These are phyloP conservation scores for Iberis pinnata DNA, from an alignment of 345 rosid species.

Conservation along the genomic window DNA sequence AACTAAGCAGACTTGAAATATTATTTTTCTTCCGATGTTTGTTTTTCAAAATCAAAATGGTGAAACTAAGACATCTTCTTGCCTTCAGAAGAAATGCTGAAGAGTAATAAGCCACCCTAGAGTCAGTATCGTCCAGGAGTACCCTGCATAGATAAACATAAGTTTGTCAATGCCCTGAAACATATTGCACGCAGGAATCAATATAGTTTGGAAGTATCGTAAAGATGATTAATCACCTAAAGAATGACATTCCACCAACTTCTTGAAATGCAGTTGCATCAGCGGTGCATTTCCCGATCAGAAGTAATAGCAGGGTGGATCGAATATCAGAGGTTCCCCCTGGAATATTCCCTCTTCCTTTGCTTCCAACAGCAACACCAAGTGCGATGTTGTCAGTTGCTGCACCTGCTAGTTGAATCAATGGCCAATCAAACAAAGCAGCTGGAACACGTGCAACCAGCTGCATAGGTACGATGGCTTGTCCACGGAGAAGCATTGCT, in stretches of 20 bases:
- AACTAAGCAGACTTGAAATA: no score
- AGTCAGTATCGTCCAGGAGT: slow-evolving; percentile 91
- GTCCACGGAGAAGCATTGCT: slow-evolving; percentile 79
- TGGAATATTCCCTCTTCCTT: slow-evolving; percentile 95
- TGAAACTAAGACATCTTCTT: slow-evolving; percentile 29
- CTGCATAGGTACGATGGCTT: slow-evolving; percentile 90
- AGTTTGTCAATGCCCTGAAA: slow-evolving; percentile 20
- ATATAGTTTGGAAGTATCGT: slow-evolving; percentile 8
- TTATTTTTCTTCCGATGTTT: no score
- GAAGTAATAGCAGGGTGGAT: slow-evolving; percentile 78
- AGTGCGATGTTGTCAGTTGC: slow-evolving; percentile 87
- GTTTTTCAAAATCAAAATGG: slow-evolving; percentile 13
- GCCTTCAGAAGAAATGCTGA: slow-evolving; percentile 95
- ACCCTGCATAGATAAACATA: slow-evolving; percentile 42
- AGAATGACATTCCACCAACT: slow-evolving; percentile 88
- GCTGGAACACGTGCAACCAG: slow-evolving; percentile 90
- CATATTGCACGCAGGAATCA: slow-evolving; percentile 16
- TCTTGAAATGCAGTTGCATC: slow-evolving; percentile 82
- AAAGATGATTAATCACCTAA: slow-evolving; percentile 50
- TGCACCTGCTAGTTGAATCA: slow-evolving; percentile 94
- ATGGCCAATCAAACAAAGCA: slow-evolving; percentile 90
- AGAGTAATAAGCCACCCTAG: slow-evolving; percentile 95
- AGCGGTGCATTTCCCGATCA: slow-evolving; percentile 91
- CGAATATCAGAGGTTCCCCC: slow-evolving; percentile 96
- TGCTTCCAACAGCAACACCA: slow-evolving; percentile 98